Conservation (phyloP, 257 asterid genomes). For the Pogostemon cablin region DNA sequence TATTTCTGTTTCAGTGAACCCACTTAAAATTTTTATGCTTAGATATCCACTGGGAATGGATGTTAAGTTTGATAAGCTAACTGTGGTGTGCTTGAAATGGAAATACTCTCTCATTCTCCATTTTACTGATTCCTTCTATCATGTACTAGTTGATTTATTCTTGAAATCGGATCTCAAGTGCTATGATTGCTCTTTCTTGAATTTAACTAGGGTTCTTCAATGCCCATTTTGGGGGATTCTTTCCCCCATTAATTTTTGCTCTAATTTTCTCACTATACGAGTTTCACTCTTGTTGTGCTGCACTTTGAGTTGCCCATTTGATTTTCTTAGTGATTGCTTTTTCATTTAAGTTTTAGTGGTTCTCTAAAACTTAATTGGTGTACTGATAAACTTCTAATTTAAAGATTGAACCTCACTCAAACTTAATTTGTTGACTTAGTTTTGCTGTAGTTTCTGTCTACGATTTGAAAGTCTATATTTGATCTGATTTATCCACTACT, state of each 20-base stretch:
- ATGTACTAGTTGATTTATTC: neutral
- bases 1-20: neutral
- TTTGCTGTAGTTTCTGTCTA: too few relatives aligned
- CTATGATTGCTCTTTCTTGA: neutral
- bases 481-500: neutral
- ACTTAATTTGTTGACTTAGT: neutral
- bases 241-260: too few relatives aligned
- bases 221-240: too few relatives aligned
- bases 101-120: neutral
- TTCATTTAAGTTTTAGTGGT: neutral
- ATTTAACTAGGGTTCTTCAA: too few relatives aligned
- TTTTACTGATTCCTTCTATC: neutral
- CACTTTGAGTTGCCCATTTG: neutral
- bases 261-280: too few relatives aligned
- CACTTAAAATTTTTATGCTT: neutral
- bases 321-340: neutral
- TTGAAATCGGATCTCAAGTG: conserved; percentile 8
- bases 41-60: neutral
- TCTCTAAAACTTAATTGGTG: neutral
- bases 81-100: neutral
- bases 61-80: neutral
- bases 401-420: neutral
- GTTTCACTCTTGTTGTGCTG: neutral
- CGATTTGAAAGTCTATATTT: neutral
- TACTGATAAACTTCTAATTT: neutral